Evolutionary conservation across 2,329 filamentous ascomycete genomes (phyloP).

Genomic region (Phyllosticta paracitricarpa): DNA sequence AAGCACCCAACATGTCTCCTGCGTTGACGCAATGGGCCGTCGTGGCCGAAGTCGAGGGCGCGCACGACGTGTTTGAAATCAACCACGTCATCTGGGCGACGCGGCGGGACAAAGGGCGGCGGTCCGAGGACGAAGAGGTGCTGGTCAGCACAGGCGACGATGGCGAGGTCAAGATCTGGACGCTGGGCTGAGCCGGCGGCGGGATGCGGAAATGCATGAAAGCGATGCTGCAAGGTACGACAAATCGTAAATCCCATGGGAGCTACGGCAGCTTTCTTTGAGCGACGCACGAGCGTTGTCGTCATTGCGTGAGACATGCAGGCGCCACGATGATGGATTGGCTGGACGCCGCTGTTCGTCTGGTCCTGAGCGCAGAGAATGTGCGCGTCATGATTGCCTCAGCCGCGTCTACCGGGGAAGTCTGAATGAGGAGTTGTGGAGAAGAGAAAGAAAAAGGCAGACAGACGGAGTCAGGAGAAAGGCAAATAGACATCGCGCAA

Average conservation of each 20-base stretch:
- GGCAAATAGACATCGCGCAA: too few species aligned
- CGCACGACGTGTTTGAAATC: conserved; percentile 86
- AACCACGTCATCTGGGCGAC: conserved; percentile 87
- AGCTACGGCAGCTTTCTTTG: too few species aligned
- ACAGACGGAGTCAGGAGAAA: too few species aligned
- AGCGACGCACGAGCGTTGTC: too few species aligned
- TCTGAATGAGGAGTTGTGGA: too few species aligned
- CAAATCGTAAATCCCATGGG: neutral
- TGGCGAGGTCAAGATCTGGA: conserved; percentile 78
- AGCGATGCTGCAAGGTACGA: neutral
- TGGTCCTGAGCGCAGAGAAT: too few species aligned
- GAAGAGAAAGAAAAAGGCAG: too few species aligned
- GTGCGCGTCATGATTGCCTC: too few species aligned
- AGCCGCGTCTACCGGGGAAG: too few species aligned
- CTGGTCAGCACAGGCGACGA: conserved; percentile 88
- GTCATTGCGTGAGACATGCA: too few species aligned
- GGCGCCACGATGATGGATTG: too few species aligned
- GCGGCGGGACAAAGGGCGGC: conserved; percentile 58
- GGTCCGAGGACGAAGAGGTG: conserved; percentile 63
- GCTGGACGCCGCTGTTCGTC: too few species aligned
- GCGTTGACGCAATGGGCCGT: conserved; percentile 56
- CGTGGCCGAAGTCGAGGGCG: conserved; percentile 57
- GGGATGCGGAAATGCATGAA: neutral
- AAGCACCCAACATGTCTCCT: conserved; percentile 9
- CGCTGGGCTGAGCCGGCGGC: neutral